These are phyloP conservation scores for Septoria petroselini DNA, from an alignment of 2,329 filamentous ascomycete genomes.

Conservation along the genomic window DNA sequence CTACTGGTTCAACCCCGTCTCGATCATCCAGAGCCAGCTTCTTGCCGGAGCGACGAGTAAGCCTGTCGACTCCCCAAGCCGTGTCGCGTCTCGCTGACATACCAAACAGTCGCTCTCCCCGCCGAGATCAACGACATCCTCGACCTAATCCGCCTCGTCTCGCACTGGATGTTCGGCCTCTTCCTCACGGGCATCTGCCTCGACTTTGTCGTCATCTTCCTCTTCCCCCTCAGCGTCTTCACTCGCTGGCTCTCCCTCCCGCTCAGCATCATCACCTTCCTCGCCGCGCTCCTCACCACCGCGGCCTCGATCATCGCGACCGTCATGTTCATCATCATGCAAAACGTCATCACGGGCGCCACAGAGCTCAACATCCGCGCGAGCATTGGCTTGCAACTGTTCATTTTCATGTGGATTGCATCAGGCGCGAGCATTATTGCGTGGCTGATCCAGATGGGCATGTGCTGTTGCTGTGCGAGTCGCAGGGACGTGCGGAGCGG, in stretches of 20 bases:
- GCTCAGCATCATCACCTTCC: constrained; percentile 64
- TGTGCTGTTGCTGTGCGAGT: constrained; percentile 73
- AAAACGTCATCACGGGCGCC: constrained; percentile 67
- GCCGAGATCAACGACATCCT: constrained; percentile 70
- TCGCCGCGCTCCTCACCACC: constrained; percentile 64
- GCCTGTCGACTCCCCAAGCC: constrained; percentile 32
- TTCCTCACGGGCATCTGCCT: constrained; percentile 71
- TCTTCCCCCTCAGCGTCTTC: constrained; percentile 54
- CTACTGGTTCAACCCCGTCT: constrained; percentile 90
- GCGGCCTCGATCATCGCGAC: constrained; percentile 74
- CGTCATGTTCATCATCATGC: constrained; percentile 78
- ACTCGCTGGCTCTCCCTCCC: constrained; percentile 60
- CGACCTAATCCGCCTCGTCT: constrained; percentile 68
- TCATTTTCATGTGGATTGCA: constrained; percentile 87
- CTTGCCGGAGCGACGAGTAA: constrained; percentile 73
- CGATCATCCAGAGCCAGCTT: constrained; percentile 75
- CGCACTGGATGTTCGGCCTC: constrained; percentile 83
- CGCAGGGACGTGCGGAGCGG: constrained; percentile 53
- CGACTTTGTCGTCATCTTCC: constrained; percentile 68
- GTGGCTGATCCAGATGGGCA: constrained; percentile 67
- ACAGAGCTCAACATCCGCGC: constrained; percentile 69
- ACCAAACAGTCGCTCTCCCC: constrained; percentile 65
- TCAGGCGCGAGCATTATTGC: constrained; percentile 64
- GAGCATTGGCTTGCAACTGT: constrained; percentile 62
- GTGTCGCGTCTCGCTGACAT: no score